phyloP scores from a whole-genome alignment of 1,139 yeast species.

The Candida glucosophila region DNA sequence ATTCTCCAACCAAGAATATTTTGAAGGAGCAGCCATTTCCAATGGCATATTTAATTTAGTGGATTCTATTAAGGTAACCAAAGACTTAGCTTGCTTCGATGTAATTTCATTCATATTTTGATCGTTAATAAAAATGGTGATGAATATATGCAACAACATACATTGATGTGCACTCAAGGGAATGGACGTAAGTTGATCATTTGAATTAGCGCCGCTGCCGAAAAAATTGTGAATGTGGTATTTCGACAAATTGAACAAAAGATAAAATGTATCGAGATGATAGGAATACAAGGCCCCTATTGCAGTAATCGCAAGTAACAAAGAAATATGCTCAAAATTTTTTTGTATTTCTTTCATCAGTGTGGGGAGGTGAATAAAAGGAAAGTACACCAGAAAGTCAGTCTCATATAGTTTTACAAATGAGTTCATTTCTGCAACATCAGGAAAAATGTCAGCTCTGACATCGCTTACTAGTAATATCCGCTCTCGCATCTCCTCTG shows the following conservation, averaged over 20 bases:
- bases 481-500: conserved; percentile 43
- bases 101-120: conserved; percentile 65
- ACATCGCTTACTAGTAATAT: conserved; percentile 47
- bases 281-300: conserved; percentile 83
- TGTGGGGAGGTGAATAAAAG: conserved; percentile 73
- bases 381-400: conserved; percentile 74
- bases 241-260: conserved; percentile 71
- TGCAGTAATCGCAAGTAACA: conserved; percentile 76
- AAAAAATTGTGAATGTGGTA: conserved; percentile 69
- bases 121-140: conserved; percentile 78
- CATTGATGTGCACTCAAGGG: conserved; percentile 90
- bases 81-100: conserved; percentile 65
- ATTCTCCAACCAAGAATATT: too few relatives aligned
- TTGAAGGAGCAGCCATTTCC: conserved; percentile 48
- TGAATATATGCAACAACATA: conserved; percentile 68
- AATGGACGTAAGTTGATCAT: conserved; percentile 49
- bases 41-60: conserved; percentile 69
- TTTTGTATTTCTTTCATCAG: conserved; percentile 47
- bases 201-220: conserved; percentile 45
- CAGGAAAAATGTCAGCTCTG: conserved; percentile 53
- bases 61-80: conserved; percentile 70
- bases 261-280: conserved; percentile 69
- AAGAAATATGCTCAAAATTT: conserved; percentile 59
- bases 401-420: conserved; percentile 63
- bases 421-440: conserved; percentile 62